These are phyloP conservation scores for Zasmidium cellare DNA, from an alignment of 2,329 filamentous ascomycete genomes.

Conservation along the genomic window DNA sequence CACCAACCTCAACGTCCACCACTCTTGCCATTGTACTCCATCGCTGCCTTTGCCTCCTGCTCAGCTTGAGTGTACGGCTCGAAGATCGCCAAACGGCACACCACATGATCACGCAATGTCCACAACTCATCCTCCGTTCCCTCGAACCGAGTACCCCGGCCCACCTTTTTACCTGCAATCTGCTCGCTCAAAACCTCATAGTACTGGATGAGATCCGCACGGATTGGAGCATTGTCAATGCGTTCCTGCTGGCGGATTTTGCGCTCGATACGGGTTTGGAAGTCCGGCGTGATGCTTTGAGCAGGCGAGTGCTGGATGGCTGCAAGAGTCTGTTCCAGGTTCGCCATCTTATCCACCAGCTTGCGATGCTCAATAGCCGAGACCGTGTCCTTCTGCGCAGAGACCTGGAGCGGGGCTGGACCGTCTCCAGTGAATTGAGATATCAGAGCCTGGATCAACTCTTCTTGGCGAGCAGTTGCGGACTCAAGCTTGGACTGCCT, in stretches of 20 bases:
- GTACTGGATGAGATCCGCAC: conserved; percentile 1
- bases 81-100: conserved; percentile 13
- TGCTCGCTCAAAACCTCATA: conserved; percentile 1
- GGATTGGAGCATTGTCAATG: not conserved
- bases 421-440: no score
- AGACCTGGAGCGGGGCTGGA: not conserved
- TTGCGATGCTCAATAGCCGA: not conserved
- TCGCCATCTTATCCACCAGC: no score
- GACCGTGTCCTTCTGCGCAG: not conserved
- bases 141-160: conserved; percentile 5
- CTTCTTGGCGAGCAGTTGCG: not conserved
- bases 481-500: no score
- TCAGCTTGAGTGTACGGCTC: not conserved
- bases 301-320: not conserved
- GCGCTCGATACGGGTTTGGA: not conserved
- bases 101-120: conserved; percentile 11
- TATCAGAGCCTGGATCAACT: not conserved
- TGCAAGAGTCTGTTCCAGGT: no score
- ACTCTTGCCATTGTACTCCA: conserved; percentile 1
- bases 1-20: no score
- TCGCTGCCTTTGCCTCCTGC: conserved; percentile 5
- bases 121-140: conserved; percentile 17
- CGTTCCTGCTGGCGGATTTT: not conserved
- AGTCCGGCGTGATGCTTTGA: not conserved
- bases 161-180: conserved; percentile 3